Evolutionary conservation across 2,329 filamentous ascomycete species (phyloP).

Genomic region (Capronia epimyces): DNA sequence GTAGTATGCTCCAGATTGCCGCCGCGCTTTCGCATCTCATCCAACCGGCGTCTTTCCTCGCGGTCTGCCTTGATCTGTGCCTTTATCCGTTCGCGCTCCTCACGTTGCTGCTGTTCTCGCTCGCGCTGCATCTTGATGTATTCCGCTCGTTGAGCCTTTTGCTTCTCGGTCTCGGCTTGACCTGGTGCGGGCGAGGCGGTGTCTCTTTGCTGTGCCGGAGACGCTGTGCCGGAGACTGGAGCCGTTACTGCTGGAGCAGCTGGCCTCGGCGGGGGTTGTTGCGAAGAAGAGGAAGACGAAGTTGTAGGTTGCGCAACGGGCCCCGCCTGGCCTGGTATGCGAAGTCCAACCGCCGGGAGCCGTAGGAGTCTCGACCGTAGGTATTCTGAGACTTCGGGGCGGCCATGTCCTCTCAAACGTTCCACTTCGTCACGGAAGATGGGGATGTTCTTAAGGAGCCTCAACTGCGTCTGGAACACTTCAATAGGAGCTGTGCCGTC

Average conservation of each 20-base stretch:
- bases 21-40: constrained; percentile 45
- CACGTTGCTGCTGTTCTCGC: constrained; percentile 58
- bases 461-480: constrained; percentile 18
- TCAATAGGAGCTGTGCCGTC: constrained; percentile 14
- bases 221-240: neutral
- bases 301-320: neutral
- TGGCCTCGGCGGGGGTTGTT: neutral
- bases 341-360: constrained; percentile 19
- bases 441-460: constrained; percentile 17
- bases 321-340: constrained; percentile 13
- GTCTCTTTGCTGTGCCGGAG: neutral
- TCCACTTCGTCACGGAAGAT: constrained; percentile 22
- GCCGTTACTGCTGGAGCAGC: neutral
- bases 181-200: constrained; percentile 6
- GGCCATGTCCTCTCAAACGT: constrained; percentile 4
- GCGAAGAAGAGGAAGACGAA: neutral
- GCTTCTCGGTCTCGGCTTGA: constrained; percentile 7
- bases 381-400: constrained; percentile 17
- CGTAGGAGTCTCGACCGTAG: constrained; percentile 18
- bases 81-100: constrained; percentile 66
- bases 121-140: constrained; percentile 47
- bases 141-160: constrained; percentile 25
- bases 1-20: constrained; percentile 5
- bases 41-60: constrained; percentile 56
- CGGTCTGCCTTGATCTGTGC: constrained; percentile 73